Conservation (phyloP, 768 basidiomycete genomes). For the Coprinopsis marcescibilis region DNA sequence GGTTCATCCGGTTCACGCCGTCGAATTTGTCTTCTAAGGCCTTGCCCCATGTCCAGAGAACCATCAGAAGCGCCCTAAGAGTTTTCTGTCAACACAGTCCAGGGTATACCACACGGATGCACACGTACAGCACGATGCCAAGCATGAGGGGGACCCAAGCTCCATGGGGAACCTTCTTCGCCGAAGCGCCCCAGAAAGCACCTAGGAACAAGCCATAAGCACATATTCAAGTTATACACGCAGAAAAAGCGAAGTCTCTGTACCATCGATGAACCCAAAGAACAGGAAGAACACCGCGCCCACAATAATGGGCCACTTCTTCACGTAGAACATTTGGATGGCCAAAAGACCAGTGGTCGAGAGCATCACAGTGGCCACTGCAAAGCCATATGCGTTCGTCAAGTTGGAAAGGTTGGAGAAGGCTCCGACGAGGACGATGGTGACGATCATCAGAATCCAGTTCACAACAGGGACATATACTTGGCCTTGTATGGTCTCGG, state of each 20-base stretch:
- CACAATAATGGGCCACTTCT: conserved; percentile 38
- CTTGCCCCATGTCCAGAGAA: conserved; percentile 65
- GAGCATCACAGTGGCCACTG: conserved; percentile 63
- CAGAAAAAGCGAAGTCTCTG: neutral
- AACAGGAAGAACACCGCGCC: conserved; percentile 41
- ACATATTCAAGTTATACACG: neutral
- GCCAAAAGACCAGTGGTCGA: conserved; percentile 52
- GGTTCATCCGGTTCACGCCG: conserved; percentile 44
- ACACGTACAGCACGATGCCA: conserved; percentile 42
- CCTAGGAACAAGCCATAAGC: conserved; percentile 14
- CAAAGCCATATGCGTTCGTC: conserved; percentile 59
- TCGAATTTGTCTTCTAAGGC: conserved; percentile 62
- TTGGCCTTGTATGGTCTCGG: conserved; percentile 54
- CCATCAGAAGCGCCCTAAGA: conserved; percentile 35
- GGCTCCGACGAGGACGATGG: conserved; percentile 48
- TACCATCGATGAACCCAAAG: conserved; percentile 63
- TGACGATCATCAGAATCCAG: conserved; percentile 49
- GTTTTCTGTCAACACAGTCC: neutral
- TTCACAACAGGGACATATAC: conserved; percentile 63
- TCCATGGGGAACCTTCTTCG: conserved; percentile 57
- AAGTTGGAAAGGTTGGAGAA: conserved; percentile 50
- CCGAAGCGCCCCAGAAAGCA: conserved; percentile 59
- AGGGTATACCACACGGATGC: conserved; percentile 20
- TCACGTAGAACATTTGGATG: conserved; percentile 53
- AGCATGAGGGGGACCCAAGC: conserved; percentile 66